Conservation (phyloP, 768 basidiomycete species). For the Trametes coccinea region DNA sequence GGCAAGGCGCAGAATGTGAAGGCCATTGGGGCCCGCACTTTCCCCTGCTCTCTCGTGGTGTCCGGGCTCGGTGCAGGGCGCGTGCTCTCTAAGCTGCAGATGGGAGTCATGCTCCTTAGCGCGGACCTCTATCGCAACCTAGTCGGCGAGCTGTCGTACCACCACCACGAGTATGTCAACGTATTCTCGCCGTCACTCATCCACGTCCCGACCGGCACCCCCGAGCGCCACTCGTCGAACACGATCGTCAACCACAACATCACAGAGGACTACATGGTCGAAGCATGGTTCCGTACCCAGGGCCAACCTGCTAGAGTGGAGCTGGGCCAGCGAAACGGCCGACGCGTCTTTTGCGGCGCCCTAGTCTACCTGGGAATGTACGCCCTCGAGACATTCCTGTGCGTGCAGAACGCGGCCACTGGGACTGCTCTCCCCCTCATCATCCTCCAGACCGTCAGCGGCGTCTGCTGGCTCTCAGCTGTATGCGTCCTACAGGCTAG, state of each 20-base stretch:
- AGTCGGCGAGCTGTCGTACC: slow-evolving; percentile 9
- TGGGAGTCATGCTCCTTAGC: slow-evolving; percentile 10
- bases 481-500: background rate
- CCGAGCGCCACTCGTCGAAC: slow-evolving; percentile 12
- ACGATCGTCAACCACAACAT: slow-evolving; percentile 12
- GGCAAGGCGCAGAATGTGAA: slow-evolving; percentile 17
- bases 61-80: slow-evolving; percentile 5
- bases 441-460: slow-evolving; percentile 1
- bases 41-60: slow-evolving; percentile 5
- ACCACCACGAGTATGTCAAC: slow-evolving; percentile 15
- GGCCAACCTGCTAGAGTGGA: slow-evolving; percentile 7
- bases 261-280: slow-evolving; percentile 14
- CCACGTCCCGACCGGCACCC: slow-evolving; percentile 7
- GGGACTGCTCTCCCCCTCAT: slow-evolving; percentile 1
- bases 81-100: slow-evolving; percentile 11
- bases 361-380: background rate
- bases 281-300: slow-evolving; percentile 13
- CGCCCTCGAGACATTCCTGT: slow-evolving; percentile 9
- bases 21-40: slow-evolving; percentile 5
- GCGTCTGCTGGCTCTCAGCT: background rate
- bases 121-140: slow-evolving; percentile 15
- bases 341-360: background rate
- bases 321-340: slow-evolving; percentile 6
- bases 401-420: slow-evolving; percentile 7
- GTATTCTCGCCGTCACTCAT: slow-evolving; percentile 10